These are phyloP conservation scores for Alternaria postmessia DNA, from an alignment of 2,329 filamentous ascomycete species.

Conservation along the genomic window DNA sequence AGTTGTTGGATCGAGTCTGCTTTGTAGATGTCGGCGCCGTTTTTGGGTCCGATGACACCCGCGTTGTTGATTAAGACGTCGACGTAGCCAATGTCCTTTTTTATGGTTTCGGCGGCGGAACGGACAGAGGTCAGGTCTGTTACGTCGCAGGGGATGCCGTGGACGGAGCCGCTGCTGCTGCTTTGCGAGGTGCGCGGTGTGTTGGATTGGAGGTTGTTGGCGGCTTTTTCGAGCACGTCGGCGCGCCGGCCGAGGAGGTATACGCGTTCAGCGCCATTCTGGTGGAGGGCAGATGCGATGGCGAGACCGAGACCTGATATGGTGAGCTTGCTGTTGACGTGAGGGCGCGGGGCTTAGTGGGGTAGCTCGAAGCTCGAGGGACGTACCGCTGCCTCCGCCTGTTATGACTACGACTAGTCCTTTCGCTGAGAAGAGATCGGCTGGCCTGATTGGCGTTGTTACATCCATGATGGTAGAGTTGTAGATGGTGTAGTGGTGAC, in stretches of 20 bases:
- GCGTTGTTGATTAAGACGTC: slow-evolving; percentile 64
- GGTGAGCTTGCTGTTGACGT: slow-evolving; percentile 10
- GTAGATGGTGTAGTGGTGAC: not conserved
- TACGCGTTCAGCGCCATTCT: slow-evolving; percentile 53
- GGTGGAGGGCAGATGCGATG: slow-evolving; percentile 53
- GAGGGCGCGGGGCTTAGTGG: slow-evolving; percentile 33
- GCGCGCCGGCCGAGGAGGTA: slow-evolving; percentile 57
- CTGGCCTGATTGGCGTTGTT: slow-evolving; percentile 42
- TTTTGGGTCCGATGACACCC: slow-evolving; percentile 57
- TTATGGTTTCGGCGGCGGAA: slow-evolving; percentile 53
- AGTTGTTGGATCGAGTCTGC: slow-evolving; percentile 56
- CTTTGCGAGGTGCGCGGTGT: slow-evolving; percentile 37
- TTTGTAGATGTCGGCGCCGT: slow-evolving; percentile 52
- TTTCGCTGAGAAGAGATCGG: slow-evolving; percentile 52
- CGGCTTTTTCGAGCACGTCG: slow-evolving; percentile 53
- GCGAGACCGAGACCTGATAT: slow-evolving; percentile 49
- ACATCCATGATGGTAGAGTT: slow-evolving; percentile 44
- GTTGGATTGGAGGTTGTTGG: slow-evolving; percentile 38
- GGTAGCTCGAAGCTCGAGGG: slow-evolving; percentile 30
- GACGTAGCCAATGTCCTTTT: slow-evolving; percentile 55
- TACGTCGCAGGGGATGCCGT: slow-evolving; percentile 55
- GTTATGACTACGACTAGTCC: slow-evolving; percentile 53
- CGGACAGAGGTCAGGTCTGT: slow-evolving; percentile 53
- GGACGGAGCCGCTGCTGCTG: slow-evolving; percentile 37
- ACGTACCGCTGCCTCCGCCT: slow-evolving; percentile 53